phyloP scores from a whole-genome alignment of 257 asterid species.

The Agastache rugosa region DNA sequence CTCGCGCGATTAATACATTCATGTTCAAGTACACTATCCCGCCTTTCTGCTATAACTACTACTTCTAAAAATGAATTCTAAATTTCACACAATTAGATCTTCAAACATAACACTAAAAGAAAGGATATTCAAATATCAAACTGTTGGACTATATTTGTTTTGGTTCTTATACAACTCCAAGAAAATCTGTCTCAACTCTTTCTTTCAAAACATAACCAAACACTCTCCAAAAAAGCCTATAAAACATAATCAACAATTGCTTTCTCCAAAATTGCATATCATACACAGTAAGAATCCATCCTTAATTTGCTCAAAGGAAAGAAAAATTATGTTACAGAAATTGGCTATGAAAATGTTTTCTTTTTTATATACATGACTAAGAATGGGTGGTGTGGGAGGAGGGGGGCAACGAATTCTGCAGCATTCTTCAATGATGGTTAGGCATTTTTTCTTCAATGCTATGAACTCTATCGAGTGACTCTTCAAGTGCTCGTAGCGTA shows the following conservation, averaged over 20 bases:
- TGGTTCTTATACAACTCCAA: neutral
- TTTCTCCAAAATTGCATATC: neutral
- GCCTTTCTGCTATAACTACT: too few relatives aligned
- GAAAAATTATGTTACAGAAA: neutral
- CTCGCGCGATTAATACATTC: too few relatives aligned
- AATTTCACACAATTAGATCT: too few relatives aligned
- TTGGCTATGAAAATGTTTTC: conserved; percentile 6
- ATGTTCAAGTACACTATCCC: too few relatives aligned
- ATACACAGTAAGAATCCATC: neutral
- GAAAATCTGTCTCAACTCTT: too few relatives aligned
- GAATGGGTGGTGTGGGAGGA: neutral
- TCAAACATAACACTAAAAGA: too few relatives aligned
- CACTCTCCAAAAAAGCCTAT: neutral
- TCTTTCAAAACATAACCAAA: too few relatives aligned
- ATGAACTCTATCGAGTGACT: conserved; percentile 69
- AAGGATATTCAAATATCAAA: too few relatives aligned
- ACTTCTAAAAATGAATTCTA: too few relatives aligned
- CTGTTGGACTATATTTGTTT: neutral
- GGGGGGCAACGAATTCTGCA: neutral
- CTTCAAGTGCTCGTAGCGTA: conserved; percentile 64
- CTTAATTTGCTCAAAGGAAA: neutral
- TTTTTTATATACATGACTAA: neutral
- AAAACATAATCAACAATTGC: neutral
- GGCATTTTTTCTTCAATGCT: conserved; percentile 38
- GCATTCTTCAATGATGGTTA: neutral